These are phyloP conservation scores for Elsinoe ampelina DNA, from an alignment of 2,329 filamentous ascomycete species.

Conservation along the genomic window DNA sequence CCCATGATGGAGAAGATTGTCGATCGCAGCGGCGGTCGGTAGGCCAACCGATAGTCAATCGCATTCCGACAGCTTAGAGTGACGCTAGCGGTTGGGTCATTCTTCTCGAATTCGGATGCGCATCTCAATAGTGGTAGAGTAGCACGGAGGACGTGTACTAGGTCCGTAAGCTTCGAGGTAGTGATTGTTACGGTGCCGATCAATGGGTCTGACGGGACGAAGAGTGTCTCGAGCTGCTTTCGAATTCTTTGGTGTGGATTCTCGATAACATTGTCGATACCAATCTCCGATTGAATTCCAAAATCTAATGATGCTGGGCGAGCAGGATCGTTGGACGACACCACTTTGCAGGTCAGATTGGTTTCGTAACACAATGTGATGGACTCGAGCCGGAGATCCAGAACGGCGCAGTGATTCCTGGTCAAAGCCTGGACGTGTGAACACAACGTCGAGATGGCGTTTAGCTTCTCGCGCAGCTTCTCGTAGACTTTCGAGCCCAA, in stretches of 20 bases:
- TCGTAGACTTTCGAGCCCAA: neutral
- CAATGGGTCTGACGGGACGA: neutral
- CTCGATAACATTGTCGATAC: no score
- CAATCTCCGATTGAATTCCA: neutral
- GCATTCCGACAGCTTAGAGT: slow-evolving; percentile 28
- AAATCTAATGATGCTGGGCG: neutral
- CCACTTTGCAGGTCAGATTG: neutral
- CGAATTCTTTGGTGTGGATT: slow-evolving; percentile 6
- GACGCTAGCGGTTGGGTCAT: slow-evolving; percentile 14
- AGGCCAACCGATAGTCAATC: slow-evolving; percentile 31
- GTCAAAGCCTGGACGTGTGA: neutral
- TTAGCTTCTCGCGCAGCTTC: neutral
- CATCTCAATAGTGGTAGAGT: slow-evolving; percentile 56
- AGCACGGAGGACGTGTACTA: slow-evolving; percentile 50
- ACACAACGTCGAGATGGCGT: neutral
- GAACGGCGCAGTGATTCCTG: neutral
- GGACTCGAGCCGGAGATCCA: neutral
- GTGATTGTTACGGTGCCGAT: neutral
- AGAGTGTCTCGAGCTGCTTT: slow-evolving; percentile 2
- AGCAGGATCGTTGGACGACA: neutral
- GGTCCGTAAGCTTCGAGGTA: slow-evolving; percentile 45
- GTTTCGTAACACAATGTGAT: neutral
- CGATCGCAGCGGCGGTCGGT: slow-evolving; percentile 30
- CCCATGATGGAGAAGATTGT: slow-evolving; percentile 31
- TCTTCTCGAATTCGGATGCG: slow-evolving; percentile 49